These are phyloP conservation scores for Diaporthe capsici DNA, from an alignment of 2,329 filamentous ascomycete genomes.

Conservation along the genomic window DNA sequence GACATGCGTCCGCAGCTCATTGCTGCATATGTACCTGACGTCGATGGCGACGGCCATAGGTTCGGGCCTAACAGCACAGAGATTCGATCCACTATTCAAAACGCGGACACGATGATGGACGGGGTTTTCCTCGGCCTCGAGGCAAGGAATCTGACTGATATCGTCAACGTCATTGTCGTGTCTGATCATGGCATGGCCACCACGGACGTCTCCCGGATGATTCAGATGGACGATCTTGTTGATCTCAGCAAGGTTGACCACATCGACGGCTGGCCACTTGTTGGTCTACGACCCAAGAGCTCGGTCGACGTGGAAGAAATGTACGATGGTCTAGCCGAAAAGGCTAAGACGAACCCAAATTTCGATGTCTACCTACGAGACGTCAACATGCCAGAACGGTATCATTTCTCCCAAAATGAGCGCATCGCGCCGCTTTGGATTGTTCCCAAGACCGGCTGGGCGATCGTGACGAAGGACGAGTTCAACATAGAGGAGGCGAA, in stretches of 20 bases:
- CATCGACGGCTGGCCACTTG: slow-evolving; percentile 94
- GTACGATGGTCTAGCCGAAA: slow-evolving; percentile 72
- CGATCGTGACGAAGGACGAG: slow-evolving; percentile 84
- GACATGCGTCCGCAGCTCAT: slow-evolving; percentile 88
- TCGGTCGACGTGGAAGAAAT: slow-evolving; percentile 75
- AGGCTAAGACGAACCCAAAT: slow-evolving; percentile 73
- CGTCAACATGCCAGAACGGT: slow-evolving; percentile 90
- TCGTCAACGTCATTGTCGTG: slow-evolving; percentile 96
- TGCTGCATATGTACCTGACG: slow-evolving; percentile 93
- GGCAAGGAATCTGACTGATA: slow-evolving; percentile 84
- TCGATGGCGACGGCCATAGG: slow-evolving; percentile 87
- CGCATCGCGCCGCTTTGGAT: slow-evolving; percentile 97
- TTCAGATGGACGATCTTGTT: slow-evolving; percentile 92
- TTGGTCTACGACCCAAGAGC: slow-evolving; percentile 86
- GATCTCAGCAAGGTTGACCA: slow-evolving; percentile 84
- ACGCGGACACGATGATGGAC: slow-evolving; percentile 88
- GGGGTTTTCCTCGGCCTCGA: slow-evolving; percentile 82
- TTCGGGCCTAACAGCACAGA: slow-evolving; percentile 97
- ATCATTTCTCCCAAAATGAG: slow-evolving; percentile 89
- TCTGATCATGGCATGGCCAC: slow-evolving; percentile 99
- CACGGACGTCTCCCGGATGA: slow-evolving; percentile 82
- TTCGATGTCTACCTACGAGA: slow-evolving; percentile 91
- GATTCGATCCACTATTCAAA: slow-evolving; percentile 81
- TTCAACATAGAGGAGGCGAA: slow-evolving; percentile 80
- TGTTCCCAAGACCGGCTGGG: slow-evolving; percentile 92